These are phyloP conservation scores for Theileria annulata DNA, from an alignment of 169 alveolate species.

Conservation along the genomic window DNA sequence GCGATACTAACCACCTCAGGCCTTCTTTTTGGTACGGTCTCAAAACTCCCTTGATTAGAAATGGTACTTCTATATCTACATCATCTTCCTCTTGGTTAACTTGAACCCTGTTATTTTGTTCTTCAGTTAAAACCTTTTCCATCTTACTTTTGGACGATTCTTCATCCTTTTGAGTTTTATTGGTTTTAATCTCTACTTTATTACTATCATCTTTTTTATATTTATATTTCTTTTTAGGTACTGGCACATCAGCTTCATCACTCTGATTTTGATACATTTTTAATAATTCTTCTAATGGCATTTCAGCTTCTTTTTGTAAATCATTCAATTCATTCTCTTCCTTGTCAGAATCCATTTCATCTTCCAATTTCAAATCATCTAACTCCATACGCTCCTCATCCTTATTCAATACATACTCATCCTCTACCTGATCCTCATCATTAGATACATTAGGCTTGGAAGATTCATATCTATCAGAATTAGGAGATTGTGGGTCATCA, in stretches of 20 bases:
- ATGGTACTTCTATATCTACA: slow-evolving; percentile 81
- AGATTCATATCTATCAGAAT: background rate
- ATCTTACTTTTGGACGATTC: background rate
- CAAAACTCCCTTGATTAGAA: slow-evolving; percentile 86
- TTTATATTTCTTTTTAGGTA: background rate
- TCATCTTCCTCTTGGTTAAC: slow-evolving; percentile 58
- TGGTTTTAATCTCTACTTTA: slow-evolving; percentile 7
- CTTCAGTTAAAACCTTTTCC: background rate
- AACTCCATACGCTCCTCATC: slow-evolving; percentile 30
- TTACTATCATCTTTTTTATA: background rate
- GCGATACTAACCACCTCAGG: slow-evolving; percentile 94
- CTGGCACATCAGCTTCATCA: slow-evolving; percentile 6
- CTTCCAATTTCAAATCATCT: slow-evolving; percentile 63
- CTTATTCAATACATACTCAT: slow-evolving; percentile 37
- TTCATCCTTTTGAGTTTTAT: slow-evolving; percentile 13
- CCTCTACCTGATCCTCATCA: slow-evolving; percentile 31
- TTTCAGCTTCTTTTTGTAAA: slow-evolving; percentile 46
- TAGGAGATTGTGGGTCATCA: background rate
- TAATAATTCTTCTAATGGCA: slow-evolving; percentile 54
- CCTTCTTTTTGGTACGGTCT: slow-evolving; percentile 95
- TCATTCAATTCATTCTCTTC: slow-evolving; percentile 41
- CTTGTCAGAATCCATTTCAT: slow-evolving; percentile 49
- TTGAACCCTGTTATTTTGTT: slow-evolving; percentile 66
- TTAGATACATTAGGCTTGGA: background rate
- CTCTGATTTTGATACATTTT: slow-evolving; percentile 28